Evolutionary conservation across 495 filamentous ascomycete species (phyloP).

Genomic region (Neohortaea acidophila): DNA sequence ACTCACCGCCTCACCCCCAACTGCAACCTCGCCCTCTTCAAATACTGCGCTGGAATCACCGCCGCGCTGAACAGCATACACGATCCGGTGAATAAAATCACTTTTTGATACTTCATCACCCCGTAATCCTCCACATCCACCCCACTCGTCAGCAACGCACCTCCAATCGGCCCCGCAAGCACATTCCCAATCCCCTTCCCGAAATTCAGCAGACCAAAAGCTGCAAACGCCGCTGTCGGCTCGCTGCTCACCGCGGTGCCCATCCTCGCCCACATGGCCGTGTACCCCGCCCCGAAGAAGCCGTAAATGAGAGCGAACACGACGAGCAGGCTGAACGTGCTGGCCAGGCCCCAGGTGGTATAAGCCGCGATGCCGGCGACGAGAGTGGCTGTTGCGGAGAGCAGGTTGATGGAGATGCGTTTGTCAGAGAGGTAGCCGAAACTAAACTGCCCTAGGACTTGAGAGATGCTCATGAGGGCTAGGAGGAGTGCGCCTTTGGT

Average conservation of each 20-base stretch:
- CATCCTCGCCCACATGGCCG: slow-evolving; percentile 18
- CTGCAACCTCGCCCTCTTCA: background rate
- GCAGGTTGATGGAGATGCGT: slow-evolving; percentile 12
- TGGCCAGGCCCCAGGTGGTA: slow-evolving; percentile 23
- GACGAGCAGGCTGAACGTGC: slow-evolving; percentile 17
- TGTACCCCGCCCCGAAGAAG: slow-evolving; percentile 28
- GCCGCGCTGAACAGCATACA: slow-evolving; percentile 8
- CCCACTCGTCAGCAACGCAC: slow-evolving; percentile 10
- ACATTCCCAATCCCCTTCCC: slow-evolving; percentile 29
- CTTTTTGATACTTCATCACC: slow-evolving; percentile 4
- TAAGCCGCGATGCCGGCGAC: slow-evolving; percentile 20
- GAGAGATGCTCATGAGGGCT: slow-evolving; percentile 23
- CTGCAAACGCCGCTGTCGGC: slow-evolving; percentile 12
- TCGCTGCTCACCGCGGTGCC: slow-evolving; percentile 10
- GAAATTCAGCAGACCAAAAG: slow-evolving; percentile 20
- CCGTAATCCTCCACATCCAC: slow-evolving; percentile 6
- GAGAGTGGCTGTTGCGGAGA: slow-evolving; percentile 19
- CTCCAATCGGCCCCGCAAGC: slow-evolving; percentile 24
- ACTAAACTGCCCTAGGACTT: slow-evolving; percentile 24
- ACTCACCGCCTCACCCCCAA: no score
- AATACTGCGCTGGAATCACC: background rate
- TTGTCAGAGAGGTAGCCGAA: slow-evolving; percentile 27
- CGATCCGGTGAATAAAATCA: slow-evolving; percentile 16
- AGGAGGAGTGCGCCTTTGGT: slow-evolving; percentile 23
- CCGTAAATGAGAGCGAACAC: slow-evolving; percentile 27